Percentiles rank a stretch among this genome's conserved stretches.
phyloP scores from a whole-genome alignment of 139 green algal genomes.

The Chlorella sp. region DNA sequence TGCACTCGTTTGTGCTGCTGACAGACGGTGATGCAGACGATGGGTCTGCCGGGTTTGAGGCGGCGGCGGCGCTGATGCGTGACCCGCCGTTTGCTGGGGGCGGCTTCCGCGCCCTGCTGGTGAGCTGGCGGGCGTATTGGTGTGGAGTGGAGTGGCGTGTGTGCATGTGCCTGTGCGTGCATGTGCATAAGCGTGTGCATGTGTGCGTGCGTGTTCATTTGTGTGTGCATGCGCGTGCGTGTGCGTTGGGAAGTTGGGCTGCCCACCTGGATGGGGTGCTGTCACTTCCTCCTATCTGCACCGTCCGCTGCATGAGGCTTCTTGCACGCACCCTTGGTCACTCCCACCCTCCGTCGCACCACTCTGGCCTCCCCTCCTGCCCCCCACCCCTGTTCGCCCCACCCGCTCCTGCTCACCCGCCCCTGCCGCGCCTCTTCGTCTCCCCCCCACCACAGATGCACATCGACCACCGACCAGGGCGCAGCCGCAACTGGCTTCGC shows the following conservation, averaged over 20 bases:
- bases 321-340: neutral
- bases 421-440: too few relatives aligned
- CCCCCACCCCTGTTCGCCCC: too few relatives aligned
- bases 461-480: neutral
- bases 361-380: too few relatives aligned
- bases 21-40: neutral
- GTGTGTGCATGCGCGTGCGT: neutral
- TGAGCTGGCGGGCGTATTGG: neutral
- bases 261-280: neutral
- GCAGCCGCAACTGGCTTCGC: neutral
- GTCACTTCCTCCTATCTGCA: neutral
- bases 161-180: neutral
- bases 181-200: neutral
- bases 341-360: neutral
- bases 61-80: neutral
- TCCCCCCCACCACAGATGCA: neutral
- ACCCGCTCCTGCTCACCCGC: too few relatives aligned
- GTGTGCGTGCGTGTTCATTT: neutral
- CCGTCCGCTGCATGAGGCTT: neutral
- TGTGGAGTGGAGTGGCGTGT: neutral
- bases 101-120: conserved; percentile 1
- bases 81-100: neutral
- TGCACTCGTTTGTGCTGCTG: conserved; percentile 9
- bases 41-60: neutral
- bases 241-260: neutral